Evolutionary conservation across 768 basidiomycete genomes (phyloP).

Genomic region (Cantharellus cinnabarinus): DNA sequence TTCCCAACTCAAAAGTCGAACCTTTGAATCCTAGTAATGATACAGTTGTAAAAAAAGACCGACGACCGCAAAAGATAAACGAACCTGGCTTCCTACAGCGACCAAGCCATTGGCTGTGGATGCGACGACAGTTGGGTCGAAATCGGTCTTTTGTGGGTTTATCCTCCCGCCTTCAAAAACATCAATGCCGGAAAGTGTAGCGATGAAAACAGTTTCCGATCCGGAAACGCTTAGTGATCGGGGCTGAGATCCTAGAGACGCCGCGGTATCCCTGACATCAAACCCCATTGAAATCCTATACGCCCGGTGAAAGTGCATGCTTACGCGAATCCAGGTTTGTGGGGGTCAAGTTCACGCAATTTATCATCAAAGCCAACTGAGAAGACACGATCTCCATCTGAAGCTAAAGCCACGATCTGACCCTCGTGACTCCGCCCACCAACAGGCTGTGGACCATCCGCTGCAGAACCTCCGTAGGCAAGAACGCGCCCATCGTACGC

Average conservation of each 20-base stretch:
- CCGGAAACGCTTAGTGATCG: conserved; percentile 23
- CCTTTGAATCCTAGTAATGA: conserved; percentile 40
- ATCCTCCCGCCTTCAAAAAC: conserved; percentile 27
- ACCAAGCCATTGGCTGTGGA: conserved; percentile 25
- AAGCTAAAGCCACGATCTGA: conserved; percentile 41
- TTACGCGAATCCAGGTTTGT: conserved; percentile 28
- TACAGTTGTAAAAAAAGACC: not conserved
- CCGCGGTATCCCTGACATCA: not conserved
- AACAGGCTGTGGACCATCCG: conserved; percentile 19
- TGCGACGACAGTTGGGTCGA: conserved; percentile 12
- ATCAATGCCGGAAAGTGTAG: conserved; percentile 37
- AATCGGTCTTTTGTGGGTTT: not conserved
- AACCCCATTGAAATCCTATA: not conserved
- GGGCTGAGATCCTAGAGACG: conserved; percentile 11
- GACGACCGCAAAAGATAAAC: not conserved
- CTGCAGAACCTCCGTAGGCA: conserved; percentile 33
- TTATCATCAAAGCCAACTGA: conserved; percentile 68
- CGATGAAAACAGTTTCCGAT: conserved; percentile 43
- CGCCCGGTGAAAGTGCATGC: conserved; percentile 11
- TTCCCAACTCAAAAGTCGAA: conserved; percentile 55
- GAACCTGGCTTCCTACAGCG: conserved; percentile 57
- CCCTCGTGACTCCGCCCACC: conserved; percentile 49
- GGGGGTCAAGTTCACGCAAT: conserved; percentile 40
- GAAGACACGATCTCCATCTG: conserved; percentile 27
- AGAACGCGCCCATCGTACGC: conserved; percentile 60